Conservation (phyloP, 163 green algal genomes). For the Chloromonas sp. region DNA sequence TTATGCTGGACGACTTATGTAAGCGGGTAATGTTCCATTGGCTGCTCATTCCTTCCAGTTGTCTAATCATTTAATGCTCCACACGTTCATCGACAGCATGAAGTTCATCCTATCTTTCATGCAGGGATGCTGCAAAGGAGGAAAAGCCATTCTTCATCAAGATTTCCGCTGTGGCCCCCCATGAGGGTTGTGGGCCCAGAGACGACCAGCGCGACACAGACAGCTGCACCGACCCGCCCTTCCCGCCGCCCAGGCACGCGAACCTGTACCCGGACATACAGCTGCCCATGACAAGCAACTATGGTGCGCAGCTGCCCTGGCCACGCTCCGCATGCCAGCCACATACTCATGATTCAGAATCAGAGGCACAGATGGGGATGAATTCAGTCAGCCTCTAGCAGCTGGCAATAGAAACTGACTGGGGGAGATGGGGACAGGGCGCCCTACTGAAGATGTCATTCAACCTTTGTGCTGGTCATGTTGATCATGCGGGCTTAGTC, state of each 20-base stretch:
- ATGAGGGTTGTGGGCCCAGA: slow-evolving; percentile 14
- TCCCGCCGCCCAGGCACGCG: slow-evolving; percentile 16
- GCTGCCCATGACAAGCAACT: neutral
- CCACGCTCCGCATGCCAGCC: neutral
- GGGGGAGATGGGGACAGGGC: too few relatives aligned
- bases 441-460: too few relatives aligned
- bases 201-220: slow-evolving; percentile 2
- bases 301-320: neutral
- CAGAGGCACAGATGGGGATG: too few relatives aligned
- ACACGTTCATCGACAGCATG: neutral
- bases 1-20: too few relatives aligned
- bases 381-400: too few relatives aligned
- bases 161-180: slow-evolving; percentile 19
- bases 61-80: too few relatives aligned
- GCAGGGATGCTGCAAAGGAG: neutral
- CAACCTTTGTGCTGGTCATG: too few relatives aligned
- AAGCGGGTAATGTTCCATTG: too few relatives aligned
- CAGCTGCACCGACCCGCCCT: slow-evolving; percentile 3
- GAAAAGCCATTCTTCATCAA: slow-evolving; percentile 35
- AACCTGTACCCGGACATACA: slow-evolving; percentile 6
- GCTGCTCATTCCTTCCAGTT: too few relatives aligned
- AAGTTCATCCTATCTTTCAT: neutral
- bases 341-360: neutral
- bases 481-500: too few relatives aligned
- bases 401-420: too few relatives aligned